Base-by-base conservation (phyloP, 345 rosid genomes). In the Erucastrum elatum region DNA sequence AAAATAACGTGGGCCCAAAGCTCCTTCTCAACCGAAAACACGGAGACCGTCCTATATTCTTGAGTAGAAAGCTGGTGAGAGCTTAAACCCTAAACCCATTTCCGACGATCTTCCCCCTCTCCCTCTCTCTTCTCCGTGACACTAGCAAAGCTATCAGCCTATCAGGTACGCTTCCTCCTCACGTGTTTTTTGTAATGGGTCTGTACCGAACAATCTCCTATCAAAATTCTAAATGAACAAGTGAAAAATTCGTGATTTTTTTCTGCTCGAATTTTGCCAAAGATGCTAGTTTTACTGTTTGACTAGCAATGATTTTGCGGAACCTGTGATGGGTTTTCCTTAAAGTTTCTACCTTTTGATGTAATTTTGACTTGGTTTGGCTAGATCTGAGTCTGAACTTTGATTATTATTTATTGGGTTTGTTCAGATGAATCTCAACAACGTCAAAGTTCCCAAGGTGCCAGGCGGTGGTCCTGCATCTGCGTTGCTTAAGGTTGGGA, bases 361-460 rank as follows among this genome's bases (percentile, higher is more conserved):
- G 55, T 29, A 51, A 51, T 13, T 49, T 11, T 41, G 49, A 41
- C 49, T 41, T 10, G 13, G 49, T 12, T 44, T 44, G 15, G 4
- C 15, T 44, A 44, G 53, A 44, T 44, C 53, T 44, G 53, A 44
- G 5, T 12, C 53, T 44, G 53, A 44, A 44, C 53, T 11, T 44
- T 46, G 55, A 12, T 37, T 37, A 7, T 37, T 2, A 37, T 37
- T 37, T 8, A 37, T 37, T 44, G 58, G 53, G 8, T 3, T 3
- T 76, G 31, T 34, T 53, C 0, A 5, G 64, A 87, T 85, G 90
- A 87, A 83, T 76, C 60, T 87, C 76, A 85, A 82, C 81, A 91
- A 91, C 65, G 86, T 88, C 59, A 93, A 87, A 84, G 89, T 94
- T 66, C 98, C 97, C 6, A 90, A 89, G 77, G 80, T 90, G 77